Conservation (phyloP, 2,329 filamentous ascomycete genomes). For the Sclerotinia sclerotiorum region DNA sequence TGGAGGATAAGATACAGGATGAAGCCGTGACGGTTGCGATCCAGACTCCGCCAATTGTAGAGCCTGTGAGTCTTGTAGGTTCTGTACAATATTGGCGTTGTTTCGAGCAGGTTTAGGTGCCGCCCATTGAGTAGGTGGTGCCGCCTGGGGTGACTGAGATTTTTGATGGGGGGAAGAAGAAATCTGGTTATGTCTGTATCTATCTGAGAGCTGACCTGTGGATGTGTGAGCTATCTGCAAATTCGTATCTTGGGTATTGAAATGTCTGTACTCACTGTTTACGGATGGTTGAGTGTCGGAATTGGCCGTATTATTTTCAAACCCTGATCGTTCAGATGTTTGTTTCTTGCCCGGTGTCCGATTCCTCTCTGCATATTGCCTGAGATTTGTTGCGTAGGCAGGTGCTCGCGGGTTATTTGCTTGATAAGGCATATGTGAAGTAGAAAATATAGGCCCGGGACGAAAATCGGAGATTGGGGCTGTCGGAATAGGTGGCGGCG, state of each 20-base stretch:
- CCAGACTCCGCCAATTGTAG: conserved; percentile 13
- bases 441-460: conserved; percentile 17
- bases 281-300: conserved; percentile 2
- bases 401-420: conserved; percentile 15
- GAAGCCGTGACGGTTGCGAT: conserved; percentile 1
- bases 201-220: conserved; percentile 18
- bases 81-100: conserved; percentile 21
- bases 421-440: conserved; percentile 23
- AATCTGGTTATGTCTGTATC: conserved; percentile 22
- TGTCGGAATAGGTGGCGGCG: conserved; percentile 24
- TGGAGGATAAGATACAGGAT: conserved; percentile 16
- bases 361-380: conserved; percentile 22
- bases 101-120: conserved; percentile 21
- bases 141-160: conserved; percentile 19
- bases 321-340: not conserved
- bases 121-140: conserved; percentile 21
- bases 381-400: conserved; percentile 21
- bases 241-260: not conserved
- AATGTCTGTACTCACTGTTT: conserved; percentile 9
- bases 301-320: conserved; percentile 13
- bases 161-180: not conserved
- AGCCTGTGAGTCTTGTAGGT: conserved; percentile 18
- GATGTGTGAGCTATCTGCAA: not conserved
- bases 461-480: conserved; percentile 22
- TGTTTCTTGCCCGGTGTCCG: conserved; percentile 11